Evolutionary conservation across 2,329 filamentous ascomycete species (phyloP).

Genomic region (Falciphora oryzae): DNA sequence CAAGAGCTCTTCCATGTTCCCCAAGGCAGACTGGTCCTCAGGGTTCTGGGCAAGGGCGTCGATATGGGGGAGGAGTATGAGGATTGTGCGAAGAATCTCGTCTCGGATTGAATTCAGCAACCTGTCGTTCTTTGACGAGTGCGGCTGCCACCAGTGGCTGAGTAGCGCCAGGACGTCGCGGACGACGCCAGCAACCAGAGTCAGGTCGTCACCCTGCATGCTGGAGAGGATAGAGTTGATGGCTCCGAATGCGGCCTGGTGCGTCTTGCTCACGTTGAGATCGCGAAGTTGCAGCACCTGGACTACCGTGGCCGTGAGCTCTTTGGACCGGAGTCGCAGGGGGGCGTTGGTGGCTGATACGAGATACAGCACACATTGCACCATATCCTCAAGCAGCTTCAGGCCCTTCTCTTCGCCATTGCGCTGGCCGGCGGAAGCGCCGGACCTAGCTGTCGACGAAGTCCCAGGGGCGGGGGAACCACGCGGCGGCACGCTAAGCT

Average conservation of each 20-base stretch:
- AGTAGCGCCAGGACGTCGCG: constrained; percentile 64
- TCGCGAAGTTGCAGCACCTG: constrained; percentile 56
- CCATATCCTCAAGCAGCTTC: constrained; percentile 40
- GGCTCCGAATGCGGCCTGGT: constrained; percentile 67
- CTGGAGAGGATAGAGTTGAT: constrained; percentile 66
- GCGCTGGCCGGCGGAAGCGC: constrained; percentile 18
- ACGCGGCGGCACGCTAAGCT: constrained; percentile 25
- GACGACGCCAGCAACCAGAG: constrained; percentile 54
- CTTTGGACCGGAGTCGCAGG: constrained; percentile 47
- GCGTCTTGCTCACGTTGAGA: constrained; percentile 54
- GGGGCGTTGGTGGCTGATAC: constrained; percentile 63
- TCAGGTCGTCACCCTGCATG: constrained; percentile 62
- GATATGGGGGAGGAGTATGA: constrained; percentile 58
- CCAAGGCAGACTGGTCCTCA: constrained; percentile 32
- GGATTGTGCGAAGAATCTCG: constrained; percentile 69
- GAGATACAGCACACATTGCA: constrained; percentile 62
- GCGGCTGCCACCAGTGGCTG: constrained; percentile 71
- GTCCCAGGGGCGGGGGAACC: constrained; percentile 36
- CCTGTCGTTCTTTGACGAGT: constrained; percentile 52
- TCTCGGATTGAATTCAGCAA: constrained; percentile 58
- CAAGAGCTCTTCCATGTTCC: constrained; percentile 56
- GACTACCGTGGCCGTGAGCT: constrained; percentile 50
- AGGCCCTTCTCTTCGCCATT: background rate
- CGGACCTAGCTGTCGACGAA: constrained; percentile 26
- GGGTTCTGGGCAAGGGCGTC: constrained; percentile 47